Evolutionary conservation across 148 eudicot genomes (phyloP), one percentile per base, ranked within the genome.

Genomic region (Euryodendron excelsum): DNA sequence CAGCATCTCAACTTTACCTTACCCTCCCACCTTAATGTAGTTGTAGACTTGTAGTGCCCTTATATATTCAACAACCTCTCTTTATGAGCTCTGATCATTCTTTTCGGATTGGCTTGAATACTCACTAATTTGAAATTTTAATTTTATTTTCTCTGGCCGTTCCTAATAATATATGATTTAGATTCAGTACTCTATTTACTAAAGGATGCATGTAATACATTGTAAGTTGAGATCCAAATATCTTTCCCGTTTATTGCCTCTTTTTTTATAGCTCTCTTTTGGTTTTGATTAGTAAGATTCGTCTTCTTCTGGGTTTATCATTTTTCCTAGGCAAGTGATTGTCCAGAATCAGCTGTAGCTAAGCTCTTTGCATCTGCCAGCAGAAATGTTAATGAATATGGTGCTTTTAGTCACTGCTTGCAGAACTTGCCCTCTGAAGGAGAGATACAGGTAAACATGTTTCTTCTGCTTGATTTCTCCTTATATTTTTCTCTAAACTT

Each of bases 311-410:
- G 25, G 36, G 23, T 66, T 66, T 72, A 36, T 71, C 79, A 36
- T 56, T 56, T 75, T 64, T 44, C 33, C 45, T 77, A 92, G 97
- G 94, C 88, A 85, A 84, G 62, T 82, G 92, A 92, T 72, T 50
- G 67, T 76, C 91, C 97, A 75, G 97, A 90, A 71, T 81, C 85
- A 36, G 94, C 91, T 14, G 84, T 92, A 79, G 97, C 94, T 37
- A 90, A 80, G 53, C 89, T 92, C 9, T 88, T 92, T 83, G 84
- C 92, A 70, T 87, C 94, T 81, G 80, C 84, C 36, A 89, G 89
- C 71, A 83, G 77, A 31, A 84, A 82, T 60, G 71, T 80, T 75
- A 72, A 66, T 69, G 76, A 80, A 56, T 84, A 86, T 77, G 87
- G 76, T 82, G 81, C 83, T 76, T 20, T 63, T 56, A 33, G 84